phyloP scores from a whole-genome alignment of 768 basidiomycete genomes.

The Pholiota molesta region DNA sequence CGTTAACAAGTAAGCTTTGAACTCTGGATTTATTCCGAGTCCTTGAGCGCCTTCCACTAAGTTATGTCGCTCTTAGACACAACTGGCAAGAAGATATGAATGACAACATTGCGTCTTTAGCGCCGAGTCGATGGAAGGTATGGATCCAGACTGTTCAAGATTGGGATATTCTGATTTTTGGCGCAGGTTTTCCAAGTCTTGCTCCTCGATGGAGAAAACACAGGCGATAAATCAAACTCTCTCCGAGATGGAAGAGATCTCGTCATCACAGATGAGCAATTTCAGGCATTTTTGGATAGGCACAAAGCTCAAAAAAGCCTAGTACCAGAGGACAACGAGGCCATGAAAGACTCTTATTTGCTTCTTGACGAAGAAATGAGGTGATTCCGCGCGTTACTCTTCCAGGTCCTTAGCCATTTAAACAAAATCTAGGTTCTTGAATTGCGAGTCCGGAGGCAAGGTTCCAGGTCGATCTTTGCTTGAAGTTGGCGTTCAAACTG shows the following conservation, averaged over 20 bases:
- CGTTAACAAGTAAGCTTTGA: constrained; percentile 13
- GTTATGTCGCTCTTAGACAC: constrained; percentile 23
- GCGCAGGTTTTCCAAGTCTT: constrained; percentile 27
- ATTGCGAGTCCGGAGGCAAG: constrained; percentile 34
- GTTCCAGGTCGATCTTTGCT: constrained; percentile 32
- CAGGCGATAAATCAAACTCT: constrained; percentile 10
- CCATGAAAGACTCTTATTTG: constrained; percentile 40
- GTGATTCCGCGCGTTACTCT: constrained; percentile 13
- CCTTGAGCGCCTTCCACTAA: neutral
- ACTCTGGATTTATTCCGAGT: neutral
- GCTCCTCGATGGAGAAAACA: constrained; percentile 25
- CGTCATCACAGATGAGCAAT: constrained; percentile 34
- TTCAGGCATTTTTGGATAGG: constrained; percentile 34
- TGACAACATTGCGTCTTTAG: constrained; percentile 32
- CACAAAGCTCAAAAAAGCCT: constrained; percentile 29
- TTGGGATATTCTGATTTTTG: neutral
- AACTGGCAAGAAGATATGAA: constrained; percentile 47
- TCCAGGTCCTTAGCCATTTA: neutral
- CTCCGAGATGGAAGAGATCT: constrained; percentile 25
- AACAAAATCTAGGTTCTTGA: constrained; percentile 25
- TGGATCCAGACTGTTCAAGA: neutral
- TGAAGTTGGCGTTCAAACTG: constrained; percentile 34
- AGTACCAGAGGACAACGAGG: constrained; percentile 36
- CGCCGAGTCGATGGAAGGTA: constrained; percentile 43
- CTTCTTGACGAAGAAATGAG: constrained; percentile 37